Evolutionary conservation across 2,329 filamentous ascomycete genomes (phyloP), one percentile per base, ranked within the genome.

Genomic region (Dactylonectria macrodidyma): DNA sequence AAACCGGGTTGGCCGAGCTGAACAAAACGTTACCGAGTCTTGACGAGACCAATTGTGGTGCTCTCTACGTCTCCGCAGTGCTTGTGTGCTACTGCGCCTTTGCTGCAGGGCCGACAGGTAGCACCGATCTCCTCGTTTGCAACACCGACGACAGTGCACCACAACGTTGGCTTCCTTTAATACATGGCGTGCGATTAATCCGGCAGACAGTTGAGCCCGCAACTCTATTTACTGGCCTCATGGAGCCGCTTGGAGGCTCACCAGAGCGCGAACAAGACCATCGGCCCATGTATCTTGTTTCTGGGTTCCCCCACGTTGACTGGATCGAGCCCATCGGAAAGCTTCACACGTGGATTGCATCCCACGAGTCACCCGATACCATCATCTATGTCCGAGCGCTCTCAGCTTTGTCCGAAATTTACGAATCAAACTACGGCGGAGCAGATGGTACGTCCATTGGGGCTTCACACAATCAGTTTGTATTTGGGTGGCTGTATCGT

Each of bases 71-170:
- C 8, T 71, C 76, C 2, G 71, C 77, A 8, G 60, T 74, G 22
- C 70, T 79, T 5, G 71, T 78, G 7, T 78, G 77, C 55, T 78
- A 77, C 48, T 78, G 75, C 48, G 73, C 73, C 8, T 78, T 79
- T 64, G 78, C 78, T 33, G 76, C 77, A 7, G 78, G 78, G 2
- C 78, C 78, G 2, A 72, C 69, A 5, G 69, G 75, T 10, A 68
- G 68, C 3, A 68, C 77, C 34, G 78, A 79, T 34, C 70, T 79
- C 4, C 73, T 79, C 12, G 65, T 79, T 16, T 78, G 75, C 66
- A 64, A 73, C 51, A 62, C 73, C 34, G 72, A 66, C 33, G 70
- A 76, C 24, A 66, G 66, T 9, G 66, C 71, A 9, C 58, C 71
- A 14, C 75, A 75, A 19, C 70, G 74, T 26, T 77, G 73, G 73